These are phyloP conservation scores for Miscanthus lutarioriparius DNA, from an alignment of 176 grass and related monocot species.

Conservation along the genomic window DNA sequence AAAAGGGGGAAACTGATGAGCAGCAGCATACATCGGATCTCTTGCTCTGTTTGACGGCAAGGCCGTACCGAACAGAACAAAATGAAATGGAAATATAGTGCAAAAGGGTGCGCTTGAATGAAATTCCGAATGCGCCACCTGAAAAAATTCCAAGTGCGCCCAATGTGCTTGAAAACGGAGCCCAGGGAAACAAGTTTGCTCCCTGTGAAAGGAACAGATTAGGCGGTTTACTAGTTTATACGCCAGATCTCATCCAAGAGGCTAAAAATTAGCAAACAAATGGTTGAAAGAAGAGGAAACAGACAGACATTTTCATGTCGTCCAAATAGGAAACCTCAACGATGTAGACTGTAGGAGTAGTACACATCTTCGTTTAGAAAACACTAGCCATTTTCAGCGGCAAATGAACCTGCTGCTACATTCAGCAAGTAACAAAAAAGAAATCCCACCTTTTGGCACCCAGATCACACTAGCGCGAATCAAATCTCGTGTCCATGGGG, in stretches of 20 bases:
- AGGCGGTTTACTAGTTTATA: background rate
- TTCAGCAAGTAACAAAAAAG: background rate
- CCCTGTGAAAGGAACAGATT: background rate
- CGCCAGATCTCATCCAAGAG: slow-evolving; percentile 48
- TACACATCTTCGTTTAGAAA: background rate
- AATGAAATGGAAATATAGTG: background rate
- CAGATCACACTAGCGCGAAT: slow-evolving; percentile 9
- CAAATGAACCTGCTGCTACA: background rate
- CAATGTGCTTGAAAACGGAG: background rate
- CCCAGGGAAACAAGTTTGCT: background rate
- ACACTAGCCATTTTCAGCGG: background rate
- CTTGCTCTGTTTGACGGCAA: slow-evolving; percentile 14
- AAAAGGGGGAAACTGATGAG: background rate
- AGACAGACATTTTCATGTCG: too few species aligned
- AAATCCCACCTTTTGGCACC: background rate
- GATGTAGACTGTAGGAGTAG: background rate
- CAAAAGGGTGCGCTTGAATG: background rate
- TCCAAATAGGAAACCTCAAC: background rate
- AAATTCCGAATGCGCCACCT: background rate
- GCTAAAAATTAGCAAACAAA: background rate
- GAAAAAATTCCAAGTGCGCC: background rate
- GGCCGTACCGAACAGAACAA: background rate
- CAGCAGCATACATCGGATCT: slow-evolving; percentile 3
- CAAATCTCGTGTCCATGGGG: background rate
- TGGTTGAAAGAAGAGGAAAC: background rate